Evolutionary conservation across 257 asterid genomes (phyloP), one percentile per base, ranked within the genome.

Genomic region (Plantago elongata): DNA sequence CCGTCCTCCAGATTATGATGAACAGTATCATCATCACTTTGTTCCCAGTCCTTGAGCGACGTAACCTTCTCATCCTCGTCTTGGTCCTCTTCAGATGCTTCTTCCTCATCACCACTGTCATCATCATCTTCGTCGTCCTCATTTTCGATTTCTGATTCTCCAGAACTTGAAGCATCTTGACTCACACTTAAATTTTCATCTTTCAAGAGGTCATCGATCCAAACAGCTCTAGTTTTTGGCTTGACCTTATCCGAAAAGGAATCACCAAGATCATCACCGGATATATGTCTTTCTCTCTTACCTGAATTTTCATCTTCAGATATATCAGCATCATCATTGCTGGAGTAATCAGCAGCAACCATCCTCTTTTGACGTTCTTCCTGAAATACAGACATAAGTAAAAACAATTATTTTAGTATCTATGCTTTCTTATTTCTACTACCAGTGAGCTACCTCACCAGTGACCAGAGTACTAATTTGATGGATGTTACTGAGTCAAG

Each of bases 261-360:
- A 63, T 89, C 95, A 40, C 95, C 97, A 54, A 89, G 96, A 74
- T 92, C 99, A 77, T 92, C 99, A 49, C 97, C 97, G 68, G 99
- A 92, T 68, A 89, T 52, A 59, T 82, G 79, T 58, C 42, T 82
- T 42, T 12, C 74, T 15, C 22, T 72, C 66, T 75, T 81, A 9
- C 61, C 56, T 45, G 81, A 65, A 67, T 74, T 78, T 46, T 66
- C 81, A 27, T 83, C 90, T 64, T 81, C 85, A 58, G 86, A 75
- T 61, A 64, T 78, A 54, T 74, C 70, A 34, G 40, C 85, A 69
- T 85, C 95, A 54, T 89, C 95, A 51, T 82, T 80, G 71, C 87
- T 67, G 37, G 83, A 77, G 75, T 82, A 94, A 75, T 80, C 88
- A 69, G 70, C 80, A 54, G 80, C 90, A 71, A 61, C 69, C 94